Percentiles rank a stretch among this genome's conserved stretches.
Evolutionary conservation across 2,329 filamentous ascomycete genomes (phyloP).

Genomic region (Aspergillus arachidicola): DNA sequence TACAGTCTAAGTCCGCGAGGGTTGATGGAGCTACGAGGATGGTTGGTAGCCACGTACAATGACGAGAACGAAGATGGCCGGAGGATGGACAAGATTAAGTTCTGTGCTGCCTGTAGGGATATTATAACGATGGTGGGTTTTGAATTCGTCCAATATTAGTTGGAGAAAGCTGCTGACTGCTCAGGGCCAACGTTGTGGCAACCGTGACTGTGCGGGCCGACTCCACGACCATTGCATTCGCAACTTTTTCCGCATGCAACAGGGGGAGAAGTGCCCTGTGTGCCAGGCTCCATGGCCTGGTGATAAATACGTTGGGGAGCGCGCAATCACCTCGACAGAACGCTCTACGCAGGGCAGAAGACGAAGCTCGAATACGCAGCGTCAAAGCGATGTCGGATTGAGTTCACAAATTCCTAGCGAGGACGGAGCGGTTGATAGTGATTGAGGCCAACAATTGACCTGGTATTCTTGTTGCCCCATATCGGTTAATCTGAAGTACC

Average conservation of each 20-base stretch:
- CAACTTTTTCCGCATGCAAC: slow-evolving; percentile 70
- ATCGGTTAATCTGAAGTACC: not conserved
- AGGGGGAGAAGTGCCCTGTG: slow-evolving; percentile 64
- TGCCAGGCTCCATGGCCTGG: slow-evolving; percentile 57
- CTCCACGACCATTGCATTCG: slow-evolving; percentile 77
- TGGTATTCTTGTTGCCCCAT: no score
- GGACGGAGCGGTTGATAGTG: slow-evolving; percentile 9
- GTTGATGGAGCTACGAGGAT: slow-evolving; percentile 80
- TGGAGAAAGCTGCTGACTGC: slow-evolving; percentile 4
- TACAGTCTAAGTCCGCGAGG: slow-evolving; percentile 76
- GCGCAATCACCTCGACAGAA: slow-evolving; percentile 43
- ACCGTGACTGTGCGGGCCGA: slow-evolving; percentile 67
- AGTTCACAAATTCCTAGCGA: slow-evolving; percentile 17
- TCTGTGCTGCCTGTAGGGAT: slow-evolving; percentile 85
- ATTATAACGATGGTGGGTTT: slow-evolving; percentile 71
- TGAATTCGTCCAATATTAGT: not conserved
- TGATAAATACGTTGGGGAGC: slow-evolving; percentile 56
- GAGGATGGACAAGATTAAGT: slow-evolving; percentile 73
- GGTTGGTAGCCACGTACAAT: slow-evolving; percentile 90
- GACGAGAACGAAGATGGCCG: slow-evolving; percentile 62
- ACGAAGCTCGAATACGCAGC: slow-evolving; percentile 25
- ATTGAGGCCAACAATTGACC: slow-evolving; percentile 7
- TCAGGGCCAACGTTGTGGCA: slow-evolving; percentile 72
- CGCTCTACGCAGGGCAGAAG: slow-evolving; percentile 30
- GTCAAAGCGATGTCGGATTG: slow-evolving; percentile 13